phyloP scores from a whole-genome alignment of 1,139 yeast genomes.

The Taiozyma sp. region DNA sequence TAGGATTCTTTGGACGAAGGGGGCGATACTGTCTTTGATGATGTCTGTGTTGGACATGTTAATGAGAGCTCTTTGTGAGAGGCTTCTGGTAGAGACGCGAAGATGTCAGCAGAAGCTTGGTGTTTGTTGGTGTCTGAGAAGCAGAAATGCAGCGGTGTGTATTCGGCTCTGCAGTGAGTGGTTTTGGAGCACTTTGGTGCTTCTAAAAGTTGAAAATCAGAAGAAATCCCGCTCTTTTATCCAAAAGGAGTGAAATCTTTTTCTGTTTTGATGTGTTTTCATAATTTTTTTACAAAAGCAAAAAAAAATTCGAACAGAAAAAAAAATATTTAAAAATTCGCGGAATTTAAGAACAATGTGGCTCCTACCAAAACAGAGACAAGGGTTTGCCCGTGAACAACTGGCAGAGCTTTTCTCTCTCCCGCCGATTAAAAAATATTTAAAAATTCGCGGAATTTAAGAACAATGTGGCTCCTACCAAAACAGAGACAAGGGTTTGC shows the following conservation, averaged over 20 bases:
- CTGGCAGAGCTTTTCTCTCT: not conserved
- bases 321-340: not conserved
- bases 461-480: not conserved
- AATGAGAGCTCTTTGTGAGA: not conserved
- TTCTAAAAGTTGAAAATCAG: not conserved
- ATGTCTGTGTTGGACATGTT: constrained; percentile 19
- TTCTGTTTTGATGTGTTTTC: not conserved
- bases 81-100: not conserved
- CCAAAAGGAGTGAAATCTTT: not conserved
- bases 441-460: not conserved
- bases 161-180: too few species aligned
- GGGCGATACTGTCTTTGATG: constrained; percentile 25
- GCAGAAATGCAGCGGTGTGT: too few species aligned
- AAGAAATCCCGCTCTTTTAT: not conserved
- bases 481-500: not conserved
- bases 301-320: not conserved
- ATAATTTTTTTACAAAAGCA: not conserved
- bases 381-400: not conserved
- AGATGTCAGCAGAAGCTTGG: not conserved
- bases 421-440: not conserved
- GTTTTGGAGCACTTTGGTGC: not conserved
- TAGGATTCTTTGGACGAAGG: constrained; percentile 51
- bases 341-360: not conserved
- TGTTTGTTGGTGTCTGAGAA: too few species aligned
- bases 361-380: not conserved